These are phyloP conservation scores for Lizanozyma gosingica DNA, from an alignment of 1,139 yeast species.

Conservation along the genomic window DNA sequence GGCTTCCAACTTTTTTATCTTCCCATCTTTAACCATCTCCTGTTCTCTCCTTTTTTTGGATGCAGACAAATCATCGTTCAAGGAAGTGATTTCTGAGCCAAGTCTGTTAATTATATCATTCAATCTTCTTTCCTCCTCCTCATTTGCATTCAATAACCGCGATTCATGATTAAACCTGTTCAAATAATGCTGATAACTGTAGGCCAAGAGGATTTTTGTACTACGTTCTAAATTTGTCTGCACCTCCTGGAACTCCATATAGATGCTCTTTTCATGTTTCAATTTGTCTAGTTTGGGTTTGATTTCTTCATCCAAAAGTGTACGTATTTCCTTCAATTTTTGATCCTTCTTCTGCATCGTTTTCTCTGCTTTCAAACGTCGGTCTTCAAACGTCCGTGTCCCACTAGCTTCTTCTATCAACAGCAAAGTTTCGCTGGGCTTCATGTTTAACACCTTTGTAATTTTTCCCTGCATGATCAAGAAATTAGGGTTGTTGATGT, in stretches of 20 bases:
- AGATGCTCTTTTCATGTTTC: constrained; percentile 71
- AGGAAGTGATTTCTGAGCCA: constrained; percentile 45
- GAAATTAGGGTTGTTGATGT: constrained; percentile 94
- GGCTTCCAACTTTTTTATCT: constrained; percentile 51
- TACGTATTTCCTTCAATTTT: constrained; percentile 69
- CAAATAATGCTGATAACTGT: constrained; percentile 49
- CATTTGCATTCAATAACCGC: constrained; percentile 27
- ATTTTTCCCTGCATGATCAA: constrained; percentile 98
- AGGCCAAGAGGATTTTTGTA: constrained; percentile 67
- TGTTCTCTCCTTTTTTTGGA: constrained; percentile 48
- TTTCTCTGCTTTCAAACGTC: constrained; percentile 85
- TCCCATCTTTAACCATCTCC: constrained; percentile 57
- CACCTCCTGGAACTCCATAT: constrained; percentile 78
- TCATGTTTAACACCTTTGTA: constrained; percentile 95
- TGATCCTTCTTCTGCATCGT: constrained; percentile 89
- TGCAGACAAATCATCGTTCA: constrained; percentile 53
- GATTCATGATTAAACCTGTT: constrained; percentile 33
- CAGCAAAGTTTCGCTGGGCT: constrained; percentile 80
- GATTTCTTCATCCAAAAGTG: constrained; percentile 72
- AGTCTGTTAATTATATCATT: constrained; percentile 34
- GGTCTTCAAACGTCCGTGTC: constrained; percentile 88
- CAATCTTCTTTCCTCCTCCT: constrained; percentile 25
- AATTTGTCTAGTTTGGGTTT: constrained; percentile 85
- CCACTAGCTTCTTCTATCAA: constrained; percentile 98
- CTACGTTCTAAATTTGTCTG: constrained; percentile 74